Evolutionary conservation across 345 rosid genomes (phyloP).

Genomic region (Camelina laxa): DNA sequence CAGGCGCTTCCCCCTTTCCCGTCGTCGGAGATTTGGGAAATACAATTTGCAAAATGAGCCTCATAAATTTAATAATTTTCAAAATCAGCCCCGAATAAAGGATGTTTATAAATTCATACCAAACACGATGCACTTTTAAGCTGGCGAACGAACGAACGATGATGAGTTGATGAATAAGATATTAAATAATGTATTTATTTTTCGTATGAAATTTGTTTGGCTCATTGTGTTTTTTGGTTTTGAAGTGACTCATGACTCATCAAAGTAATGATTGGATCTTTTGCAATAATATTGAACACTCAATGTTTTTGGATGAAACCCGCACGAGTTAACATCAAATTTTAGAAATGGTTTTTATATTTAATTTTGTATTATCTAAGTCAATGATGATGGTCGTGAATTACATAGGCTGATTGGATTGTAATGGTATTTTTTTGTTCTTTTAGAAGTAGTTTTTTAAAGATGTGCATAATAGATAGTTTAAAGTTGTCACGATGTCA

Average conservation of each 20-base stretch:
- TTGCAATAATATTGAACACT: neutral
- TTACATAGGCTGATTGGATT: neutral
- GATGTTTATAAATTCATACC: neutral
- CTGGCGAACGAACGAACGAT: no score
- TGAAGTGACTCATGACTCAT: neutral
- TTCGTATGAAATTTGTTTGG: neutral
- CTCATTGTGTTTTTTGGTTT: neutral
- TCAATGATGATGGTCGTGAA: slow-evolving; percentile 13
- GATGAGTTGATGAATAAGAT: neutral
- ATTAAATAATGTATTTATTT: neutral
- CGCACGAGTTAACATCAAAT: neutral
- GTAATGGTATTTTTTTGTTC: neutral
- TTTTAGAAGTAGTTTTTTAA: no score
- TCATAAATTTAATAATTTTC: neutral
- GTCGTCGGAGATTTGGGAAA: neutral
- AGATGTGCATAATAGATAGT: no score
- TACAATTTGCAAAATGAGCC: slow-evolving; percentile 17
- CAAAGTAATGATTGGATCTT: neutral
- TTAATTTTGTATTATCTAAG: neutral
- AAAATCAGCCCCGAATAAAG: neutral
- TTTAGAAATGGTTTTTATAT: no score
- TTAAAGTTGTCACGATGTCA: no score
- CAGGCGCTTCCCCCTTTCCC: neutral
- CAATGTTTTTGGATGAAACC: slow-evolving; percentile 6
- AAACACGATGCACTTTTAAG: no score